phyloP scores from a whole-genome alignment of 805 yeast genomes.

The Candida ovalis region DNA sequence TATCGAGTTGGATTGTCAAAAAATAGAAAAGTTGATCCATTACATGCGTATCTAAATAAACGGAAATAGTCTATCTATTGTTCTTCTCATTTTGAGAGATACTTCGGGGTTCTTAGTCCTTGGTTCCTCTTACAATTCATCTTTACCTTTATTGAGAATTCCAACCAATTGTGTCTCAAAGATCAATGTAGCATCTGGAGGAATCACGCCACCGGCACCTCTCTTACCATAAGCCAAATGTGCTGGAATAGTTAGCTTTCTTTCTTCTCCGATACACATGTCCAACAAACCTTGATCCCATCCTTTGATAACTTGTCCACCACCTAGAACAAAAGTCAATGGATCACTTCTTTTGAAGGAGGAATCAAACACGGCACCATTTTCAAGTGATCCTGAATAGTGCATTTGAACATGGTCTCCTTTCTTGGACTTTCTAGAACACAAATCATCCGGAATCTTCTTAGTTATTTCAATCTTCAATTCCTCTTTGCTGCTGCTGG shows the following conservation, averaged over 20 bases:
- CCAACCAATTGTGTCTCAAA: slow-evolving; percentile 64
- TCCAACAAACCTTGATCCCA: slow-evolving; percentile 85
- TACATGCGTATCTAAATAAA: slow-evolving; percentile 14
- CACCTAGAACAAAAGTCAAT: slow-evolving; percentile 67
- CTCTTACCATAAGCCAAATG: slow-evolving; percentile 71
- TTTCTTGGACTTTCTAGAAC: slow-evolving; percentile 50
- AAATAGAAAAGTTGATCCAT: slow-evolving; percentile 14
- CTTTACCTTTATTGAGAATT: slow-evolving; percentile 28
- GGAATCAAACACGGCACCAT: slow-evolving; percentile 74
- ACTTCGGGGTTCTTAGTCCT: no score
- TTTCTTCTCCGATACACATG: slow-evolving; percentile 87
- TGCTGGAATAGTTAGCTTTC: slow-evolving; percentile 77
- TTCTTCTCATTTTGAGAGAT: no score
- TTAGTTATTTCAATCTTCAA: slow-evolving; percentile 40
- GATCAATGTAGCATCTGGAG: slow-evolving; percentile 68
- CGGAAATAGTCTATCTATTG: no score
- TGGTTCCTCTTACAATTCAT: slow-evolving; percentile 18
- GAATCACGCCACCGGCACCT: slow-evolving; percentile 68
- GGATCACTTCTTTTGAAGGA: slow-evolving; percentile 65
- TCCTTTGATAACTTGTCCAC: slow-evolving; percentile 78
- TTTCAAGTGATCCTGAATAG: slow-evolving; percentile 66
- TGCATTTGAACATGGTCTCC: slow-evolving; percentile 77
- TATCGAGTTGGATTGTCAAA: slow-evolving; percentile 18
- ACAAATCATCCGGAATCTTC: slow-evolving; percentile 46
- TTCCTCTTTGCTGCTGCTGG: slow-evolving; percentile 1